Conservation (phyloP, 805 yeast species). For the Starmerella asiatica region DNA sequence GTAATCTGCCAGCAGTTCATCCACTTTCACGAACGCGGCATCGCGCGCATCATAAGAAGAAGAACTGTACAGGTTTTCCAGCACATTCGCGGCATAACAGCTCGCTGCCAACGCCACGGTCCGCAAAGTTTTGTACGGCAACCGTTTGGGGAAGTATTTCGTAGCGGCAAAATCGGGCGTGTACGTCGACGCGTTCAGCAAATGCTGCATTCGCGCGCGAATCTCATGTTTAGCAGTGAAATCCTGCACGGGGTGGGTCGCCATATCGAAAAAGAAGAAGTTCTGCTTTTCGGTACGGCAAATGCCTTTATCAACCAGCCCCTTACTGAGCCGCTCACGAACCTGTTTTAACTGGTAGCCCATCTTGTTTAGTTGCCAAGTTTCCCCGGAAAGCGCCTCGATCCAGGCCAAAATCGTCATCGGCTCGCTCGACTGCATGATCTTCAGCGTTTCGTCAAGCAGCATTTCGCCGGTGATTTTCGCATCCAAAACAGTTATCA, state of each 20-base stretch:
- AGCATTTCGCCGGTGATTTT: conserved; percentile 88
- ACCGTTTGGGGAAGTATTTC: conserved; percentile 53
- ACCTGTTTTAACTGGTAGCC: conserved; percentile 94
- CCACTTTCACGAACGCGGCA: conserved; percentile 86
- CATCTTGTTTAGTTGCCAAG: conserved; percentile 92
- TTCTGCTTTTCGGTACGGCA: conserved; percentile 91
- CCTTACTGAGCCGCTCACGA: conserved; percentile 90
- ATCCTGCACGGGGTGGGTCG: conserved; percentile 93
- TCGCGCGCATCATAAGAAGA: conserved; percentile 81
- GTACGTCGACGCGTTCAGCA: conserved; percentile 48
- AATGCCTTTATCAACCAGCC: conserved; percentile 92
- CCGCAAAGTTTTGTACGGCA: conserved; percentile 59
- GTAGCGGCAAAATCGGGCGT: conserved; percentile 44
- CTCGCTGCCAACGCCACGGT: conserved; percentile 74
- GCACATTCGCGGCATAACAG: conserved; percentile 88
- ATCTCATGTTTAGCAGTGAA: conserved; percentile 70
- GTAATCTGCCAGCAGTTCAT: conserved; percentile 69
- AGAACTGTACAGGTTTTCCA: conserved; percentile 66
- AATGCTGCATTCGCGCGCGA: conserved; percentile 52
- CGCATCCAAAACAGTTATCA: conserved; percentile 74
- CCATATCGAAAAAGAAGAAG: conserved; percentile 92
- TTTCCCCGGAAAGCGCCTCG: conserved; percentile 80
- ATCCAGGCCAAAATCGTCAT: conserved; percentile 82
- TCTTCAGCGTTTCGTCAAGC: conserved; percentile 80
- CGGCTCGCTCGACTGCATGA: conserved; percentile 67